A percentile compares a stretch with the other conserved stretches of the same genome.
Conservation (phyloP, 352 stramenopile genomes). For the Pythium phragmiticola region DNA sequence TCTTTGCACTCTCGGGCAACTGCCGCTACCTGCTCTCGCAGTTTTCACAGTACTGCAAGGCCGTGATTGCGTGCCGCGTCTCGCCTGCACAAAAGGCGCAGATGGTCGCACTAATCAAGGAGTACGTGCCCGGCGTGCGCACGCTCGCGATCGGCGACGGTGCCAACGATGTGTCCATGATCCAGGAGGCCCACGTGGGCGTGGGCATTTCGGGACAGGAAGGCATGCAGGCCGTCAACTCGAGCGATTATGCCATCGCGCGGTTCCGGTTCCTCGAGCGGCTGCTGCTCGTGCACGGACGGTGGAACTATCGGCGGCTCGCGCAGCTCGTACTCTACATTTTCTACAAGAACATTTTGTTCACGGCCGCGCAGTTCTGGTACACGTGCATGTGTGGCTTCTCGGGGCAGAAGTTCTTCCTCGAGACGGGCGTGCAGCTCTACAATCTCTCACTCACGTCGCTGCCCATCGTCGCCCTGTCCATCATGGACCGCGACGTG, state of each 20-base stretch:
- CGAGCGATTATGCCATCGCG: constrained; percentile 93
- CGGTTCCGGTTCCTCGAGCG: constrained; percentile 93
- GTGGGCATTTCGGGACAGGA: constrained; percentile 93
- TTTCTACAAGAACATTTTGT: constrained; percentile 96
- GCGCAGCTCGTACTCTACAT: constrained; percentile 92
- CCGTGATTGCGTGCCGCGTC: constrained; percentile 89
- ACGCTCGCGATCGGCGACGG: constrained; percentile 94
- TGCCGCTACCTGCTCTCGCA: constrained; percentile 53
- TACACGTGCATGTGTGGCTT: constrained; percentile 81
- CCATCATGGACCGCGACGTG: constrained; percentile 77
- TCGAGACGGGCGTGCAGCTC: constrained; percentile 73
- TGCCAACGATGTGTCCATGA: constrained; percentile 97
- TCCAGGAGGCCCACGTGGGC: constrained; percentile 91
- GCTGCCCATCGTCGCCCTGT: constrained; percentile 63
- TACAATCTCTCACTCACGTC: constrained; percentile 82
- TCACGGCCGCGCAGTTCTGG: constrained; percentile 89
- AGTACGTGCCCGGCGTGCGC: constrained; percentile 74
- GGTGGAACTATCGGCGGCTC: constrained; percentile 94
- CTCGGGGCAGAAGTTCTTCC: constrained; percentile 83
- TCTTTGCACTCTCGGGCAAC: constrained; percentile 42
- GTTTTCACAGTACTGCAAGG: constrained; percentile 81
- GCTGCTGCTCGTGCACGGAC: constrained; percentile 91
- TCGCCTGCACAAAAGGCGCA: constrained; percentile 93
- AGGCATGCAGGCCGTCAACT: constrained; percentile 94
- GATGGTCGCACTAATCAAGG: constrained; percentile 89